Conservation (phyloP, 129 eudicot genomes). For the Helichrysum umbraculigerum region DNA sequence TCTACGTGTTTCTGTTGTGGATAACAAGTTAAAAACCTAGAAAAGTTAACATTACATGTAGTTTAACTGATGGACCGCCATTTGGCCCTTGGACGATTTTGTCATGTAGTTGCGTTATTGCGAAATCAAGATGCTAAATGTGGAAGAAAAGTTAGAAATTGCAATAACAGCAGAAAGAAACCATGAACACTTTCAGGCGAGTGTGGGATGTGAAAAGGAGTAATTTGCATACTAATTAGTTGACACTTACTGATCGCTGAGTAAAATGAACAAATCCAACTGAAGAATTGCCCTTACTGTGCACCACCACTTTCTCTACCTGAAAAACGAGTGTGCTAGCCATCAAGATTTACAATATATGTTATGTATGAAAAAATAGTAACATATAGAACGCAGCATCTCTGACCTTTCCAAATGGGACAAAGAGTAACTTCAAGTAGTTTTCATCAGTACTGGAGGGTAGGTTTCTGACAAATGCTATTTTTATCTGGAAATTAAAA, state of each 20-base stretch:
- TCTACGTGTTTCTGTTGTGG: constrained; percentile 14
- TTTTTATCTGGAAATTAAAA: constrained; percentile 53
- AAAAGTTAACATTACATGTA: constrained; percentile 50
- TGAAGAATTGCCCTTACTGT: constrained; percentile 50
- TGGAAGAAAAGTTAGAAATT: constrained; percentile 20
- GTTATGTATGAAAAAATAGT: too few relatives aligned
- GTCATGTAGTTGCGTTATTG: constrained; percentile 58
- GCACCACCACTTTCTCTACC: constrained; percentile 74
- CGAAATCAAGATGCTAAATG: constrained; percentile 69
- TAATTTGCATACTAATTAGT: not conserved
- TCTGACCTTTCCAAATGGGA: constrained; percentile 66
- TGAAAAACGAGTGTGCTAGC: constrained; percentile 41
- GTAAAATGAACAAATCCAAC: constrained; percentile 78
- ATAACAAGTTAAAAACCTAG: not conserved
- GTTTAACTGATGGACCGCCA: constrained; percentile 51
- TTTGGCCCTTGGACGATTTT: constrained; percentile 62
- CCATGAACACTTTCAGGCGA: not conserved
- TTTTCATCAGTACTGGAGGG: constrained; percentile 65
- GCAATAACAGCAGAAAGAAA: not conserved
- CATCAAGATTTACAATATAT: constrained; percentile 12
- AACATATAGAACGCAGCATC: not conserved
- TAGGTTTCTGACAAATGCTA: constrained; percentile 74
- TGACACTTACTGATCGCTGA: constrained; percentile 60
- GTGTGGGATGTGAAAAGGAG: not conserved
- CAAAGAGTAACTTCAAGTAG: constrained; percentile 60